Base-by-base conservation (phyloP, 495 filamentous ascomycete genomes). In the Bombardia bombarda region DNA sequence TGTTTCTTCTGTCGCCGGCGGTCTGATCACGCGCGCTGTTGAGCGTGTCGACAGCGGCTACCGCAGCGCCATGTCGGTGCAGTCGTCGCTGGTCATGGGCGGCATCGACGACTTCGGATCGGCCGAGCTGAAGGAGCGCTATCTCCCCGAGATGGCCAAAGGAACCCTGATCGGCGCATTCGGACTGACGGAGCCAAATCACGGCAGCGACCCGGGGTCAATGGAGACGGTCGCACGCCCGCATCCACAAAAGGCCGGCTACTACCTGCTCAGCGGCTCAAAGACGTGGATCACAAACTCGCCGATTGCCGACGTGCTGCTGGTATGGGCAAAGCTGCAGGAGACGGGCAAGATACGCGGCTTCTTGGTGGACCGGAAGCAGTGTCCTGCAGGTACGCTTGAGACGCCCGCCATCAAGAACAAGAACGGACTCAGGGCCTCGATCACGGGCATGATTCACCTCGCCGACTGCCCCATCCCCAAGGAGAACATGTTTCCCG, bases 261-360 rank as follows among this genome's bases (percentile, higher is more conserved):
- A 86, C 53, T 85, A 84, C 40, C 73, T 82, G 25, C 66, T 98
- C 24, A 84, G 77, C 32, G 92, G 92, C 2, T 71, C 86, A 32
- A 98, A 98, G 73, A 97, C 93, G 0, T 98, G 92, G 92, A 98
- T 98, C 55, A 97, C 92, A 32, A 98, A 97, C 69, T 90, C 86
- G 9, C 92, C 92, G 21, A 95, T 97, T 49, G 78, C 89, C 4
- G 90, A 98, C 54, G 67, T 98, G 10, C 65, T 96, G 40, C 65
- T 98, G 38, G 85, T 98, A 7, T 98, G 92, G 92, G 92, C 90
- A 4, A 96, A 95, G 67, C 69, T 93, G 31, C 77, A 92, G 46
- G 79, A 77, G 36, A 93, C 86, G 13, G 89, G 89, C 30, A 95
- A 94, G 69, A 97, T 98, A 57, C 79, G 84, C n/a, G 92, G 92